phyloP scores from a whole-genome alignment of 73 alveolate genomes.

The Paramecium primaurelia region DNA sequence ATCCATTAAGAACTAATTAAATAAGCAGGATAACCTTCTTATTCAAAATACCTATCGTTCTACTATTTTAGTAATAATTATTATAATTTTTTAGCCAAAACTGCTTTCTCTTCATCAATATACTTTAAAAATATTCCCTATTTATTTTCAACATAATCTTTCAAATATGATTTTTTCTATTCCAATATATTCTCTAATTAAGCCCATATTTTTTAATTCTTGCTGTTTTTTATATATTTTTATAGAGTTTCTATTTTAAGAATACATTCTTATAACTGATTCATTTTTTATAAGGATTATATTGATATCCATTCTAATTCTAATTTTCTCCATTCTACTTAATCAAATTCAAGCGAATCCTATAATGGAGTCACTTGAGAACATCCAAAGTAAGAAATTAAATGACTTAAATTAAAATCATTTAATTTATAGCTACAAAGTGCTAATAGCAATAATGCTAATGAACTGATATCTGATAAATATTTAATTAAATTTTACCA shows the following conservation, averaged over 20 bases:
- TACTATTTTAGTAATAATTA: neutral
- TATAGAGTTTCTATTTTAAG: neutral
- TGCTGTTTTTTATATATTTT: neutral
- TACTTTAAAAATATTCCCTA: neutral
- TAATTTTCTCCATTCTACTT: neutral
- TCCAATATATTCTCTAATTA: neutral
- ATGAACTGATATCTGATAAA: neutral
- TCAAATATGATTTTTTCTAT: neutral
- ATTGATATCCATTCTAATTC: neutral
- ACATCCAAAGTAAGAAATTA: neutral
- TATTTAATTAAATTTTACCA: neutral
- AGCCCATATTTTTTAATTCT: neutral
- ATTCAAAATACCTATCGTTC: neutral
- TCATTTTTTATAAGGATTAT: neutral
- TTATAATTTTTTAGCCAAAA: neutral
- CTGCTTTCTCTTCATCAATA: neutral
- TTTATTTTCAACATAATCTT: neutral
- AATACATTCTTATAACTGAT: neutral
- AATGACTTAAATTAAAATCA: neutral
- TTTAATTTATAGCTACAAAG: neutral
- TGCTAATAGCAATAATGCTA: neutral
- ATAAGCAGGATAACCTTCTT: conserved; percentile 47
- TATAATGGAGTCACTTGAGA: neutral
- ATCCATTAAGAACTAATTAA: neutral
- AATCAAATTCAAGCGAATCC: neutral